A percentile compares a stretch with the other conserved stretches of the same genome.
phyloP scores from a whole-genome alignment of 73 alveolate species.

The Uronychia setigera region DNA sequence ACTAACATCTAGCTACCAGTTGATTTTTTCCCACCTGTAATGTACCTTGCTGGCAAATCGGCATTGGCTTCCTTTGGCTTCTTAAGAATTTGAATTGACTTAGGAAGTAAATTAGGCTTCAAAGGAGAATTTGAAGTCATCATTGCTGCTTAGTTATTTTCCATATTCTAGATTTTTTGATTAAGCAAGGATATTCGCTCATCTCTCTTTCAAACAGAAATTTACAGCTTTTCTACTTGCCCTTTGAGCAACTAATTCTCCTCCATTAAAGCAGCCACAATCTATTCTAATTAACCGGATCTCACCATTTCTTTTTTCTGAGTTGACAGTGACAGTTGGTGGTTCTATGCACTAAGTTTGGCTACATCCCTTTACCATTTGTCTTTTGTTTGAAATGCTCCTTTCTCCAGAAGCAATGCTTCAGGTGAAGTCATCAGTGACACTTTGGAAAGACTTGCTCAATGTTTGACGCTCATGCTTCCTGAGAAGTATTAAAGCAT shows the following conservation, averaged over 20 bases:
- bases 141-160: not conserved
- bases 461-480: too few species aligned
- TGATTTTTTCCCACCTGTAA: not conserved
- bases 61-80: not conserved
- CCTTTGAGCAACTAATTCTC: not conserved
- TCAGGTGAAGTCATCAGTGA: too few species aligned
- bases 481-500: too few species aligned
- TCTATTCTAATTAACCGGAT: not conserved
- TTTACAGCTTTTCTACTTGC: not conserved
- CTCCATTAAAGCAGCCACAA: not conserved
- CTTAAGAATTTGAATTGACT: not conserved
- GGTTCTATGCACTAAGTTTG: too few species aligned
- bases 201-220: not conserved
- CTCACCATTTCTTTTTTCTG: not conserved
- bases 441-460: too few species aligned
- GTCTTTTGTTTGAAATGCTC: too few species aligned
- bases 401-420: too few species aligned
- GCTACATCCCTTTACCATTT: too few species aligned
- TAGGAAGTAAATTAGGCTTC: too few species aligned
- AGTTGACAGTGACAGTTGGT: not conserved
- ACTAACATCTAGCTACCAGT: not conserved
- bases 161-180: not conserved
- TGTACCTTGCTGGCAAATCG: not conserved
- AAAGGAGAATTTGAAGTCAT: not conserved
- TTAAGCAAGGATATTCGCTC: not conserved